These are phyloP conservation scores for Lachnellula occidentalis DNA, from an alignment of 2,329 filamentous ascomycete genomes.

Conservation along the genomic window DNA sequence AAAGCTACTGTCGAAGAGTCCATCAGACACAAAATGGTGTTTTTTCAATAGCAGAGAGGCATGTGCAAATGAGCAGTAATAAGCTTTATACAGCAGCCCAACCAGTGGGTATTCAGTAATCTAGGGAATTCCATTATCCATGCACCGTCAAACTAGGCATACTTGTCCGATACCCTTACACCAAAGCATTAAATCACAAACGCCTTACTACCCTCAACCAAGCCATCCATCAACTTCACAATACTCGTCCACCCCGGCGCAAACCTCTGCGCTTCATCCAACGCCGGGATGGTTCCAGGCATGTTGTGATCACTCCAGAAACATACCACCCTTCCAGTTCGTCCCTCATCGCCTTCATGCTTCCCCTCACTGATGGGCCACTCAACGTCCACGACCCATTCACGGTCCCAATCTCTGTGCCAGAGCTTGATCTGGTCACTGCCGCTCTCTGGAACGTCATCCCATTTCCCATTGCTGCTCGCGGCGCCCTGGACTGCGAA, in stretches of 20 bases:
- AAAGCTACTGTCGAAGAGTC: too few species aligned
- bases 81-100: too few species aligned
- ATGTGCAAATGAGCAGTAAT: too few species aligned
- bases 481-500: conserved; percentile 59
- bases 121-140: background rate
- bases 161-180: background rate
- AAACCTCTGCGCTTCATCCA: conserved; percentile 73
- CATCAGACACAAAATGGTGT: too few species aligned
- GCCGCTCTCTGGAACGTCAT: conserved; percentile 56
- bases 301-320: conserved; percentile 83
- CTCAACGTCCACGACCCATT: conserved; percentile 66
- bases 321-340: conserved; percentile 68
- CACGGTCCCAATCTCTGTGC: conserved; percentile 71
- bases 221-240: conserved; percentile 68
- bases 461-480: conserved; percentile 55
- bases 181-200: conserved; percentile 34
- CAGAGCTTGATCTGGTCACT: conserved; percentile 70
- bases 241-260: conserved; percentile 75
- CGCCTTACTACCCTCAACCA: conserved; percentile 73
- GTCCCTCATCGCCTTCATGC: conserved; percentile 31
- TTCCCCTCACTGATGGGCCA: conserved; percentile 42
- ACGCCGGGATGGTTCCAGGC: conserved; percentile 67
- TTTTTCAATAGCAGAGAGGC: too few species aligned
- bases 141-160: background rate
- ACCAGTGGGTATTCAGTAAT: background rate